phyloP scores from a whole-genome alignment of 73 alveolate species.

The Halteria grandinella region DNA sequence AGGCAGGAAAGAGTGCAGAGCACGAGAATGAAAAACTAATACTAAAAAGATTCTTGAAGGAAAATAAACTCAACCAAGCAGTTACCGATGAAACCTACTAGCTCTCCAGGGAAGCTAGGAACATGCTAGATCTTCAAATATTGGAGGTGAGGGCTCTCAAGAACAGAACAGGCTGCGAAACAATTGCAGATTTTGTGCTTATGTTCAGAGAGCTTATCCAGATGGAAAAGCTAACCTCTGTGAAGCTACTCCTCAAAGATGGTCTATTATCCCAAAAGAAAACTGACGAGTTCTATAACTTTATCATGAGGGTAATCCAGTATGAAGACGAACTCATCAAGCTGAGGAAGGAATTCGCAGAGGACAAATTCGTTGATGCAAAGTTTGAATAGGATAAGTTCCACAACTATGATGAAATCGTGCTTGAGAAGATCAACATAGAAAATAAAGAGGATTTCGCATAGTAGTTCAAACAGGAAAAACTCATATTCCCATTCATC shows the following conservation, averaged over 20 bases:
- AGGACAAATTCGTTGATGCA: conserved; percentile 1
- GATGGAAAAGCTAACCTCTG: conserved; percentile 27
- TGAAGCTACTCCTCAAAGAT: conserved; percentile 20
- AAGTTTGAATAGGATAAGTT: conserved; percentile 22
- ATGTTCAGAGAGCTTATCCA: conserved; percentile 42
- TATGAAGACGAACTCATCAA: conserved; percentile 50
- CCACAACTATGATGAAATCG: conserved; percentile 42
- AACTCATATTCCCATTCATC: conserved; percentile 5
- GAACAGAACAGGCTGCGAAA: conserved; percentile 63
- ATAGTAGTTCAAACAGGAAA: conserved; percentile 5
- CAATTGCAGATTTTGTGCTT: conserved; percentile 56
- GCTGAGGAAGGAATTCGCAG: conserved; percentile 22
- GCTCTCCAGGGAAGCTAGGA: conserved; percentile 48
- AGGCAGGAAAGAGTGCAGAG: too few relatives aligned
- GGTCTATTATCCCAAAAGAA: conserved; percentile 25
- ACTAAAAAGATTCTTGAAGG: neutral
- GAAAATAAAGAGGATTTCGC: conserved; percentile 10
- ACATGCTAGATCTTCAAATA: conserved; percentile 6
- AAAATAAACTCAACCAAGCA: neutral
- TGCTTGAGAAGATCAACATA: neutral
- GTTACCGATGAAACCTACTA: conserved; percentile 16
- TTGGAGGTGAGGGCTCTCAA: conserved; percentile 58
- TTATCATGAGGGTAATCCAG: conserved; percentile 12
- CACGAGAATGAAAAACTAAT: neutral
- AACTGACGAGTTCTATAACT: neutral